phyloP scores from a whole-genome alignment of 306 rosid species.

The Cajanus cajan region DNA sequence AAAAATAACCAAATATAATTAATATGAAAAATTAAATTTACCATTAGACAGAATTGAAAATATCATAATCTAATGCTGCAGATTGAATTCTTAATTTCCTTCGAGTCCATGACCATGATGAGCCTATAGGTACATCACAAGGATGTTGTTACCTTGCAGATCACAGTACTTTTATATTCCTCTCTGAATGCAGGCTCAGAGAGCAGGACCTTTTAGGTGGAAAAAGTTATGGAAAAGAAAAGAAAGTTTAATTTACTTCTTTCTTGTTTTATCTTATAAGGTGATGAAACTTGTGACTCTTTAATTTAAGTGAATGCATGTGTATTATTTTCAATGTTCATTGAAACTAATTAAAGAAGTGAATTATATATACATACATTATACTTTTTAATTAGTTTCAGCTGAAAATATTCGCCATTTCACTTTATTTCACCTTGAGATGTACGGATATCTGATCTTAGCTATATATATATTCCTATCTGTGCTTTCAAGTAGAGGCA shows the following conservation, averaged over 20 bases:
- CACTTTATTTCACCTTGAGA: neutral
- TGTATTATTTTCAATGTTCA: neutral
- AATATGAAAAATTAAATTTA: neutral
- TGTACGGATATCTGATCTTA: neutral
- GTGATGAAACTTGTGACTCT: neutral
- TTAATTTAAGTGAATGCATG: neutral
- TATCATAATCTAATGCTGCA: neutral
- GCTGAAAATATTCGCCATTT: neutral
- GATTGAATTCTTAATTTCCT: neutral
- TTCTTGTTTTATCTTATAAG: neutral
- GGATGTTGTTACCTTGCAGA: neutral
- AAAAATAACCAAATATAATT: neutral
- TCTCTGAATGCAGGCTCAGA: neutral
- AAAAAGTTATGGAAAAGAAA: neutral
- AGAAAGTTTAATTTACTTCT: neutral
- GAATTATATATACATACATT: neutral
- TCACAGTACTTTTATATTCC: neutral
- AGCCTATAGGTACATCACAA: neutral
- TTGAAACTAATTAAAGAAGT: neutral
- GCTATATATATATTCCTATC: neutral
- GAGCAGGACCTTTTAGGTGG: slow-evolving; percentile 13
- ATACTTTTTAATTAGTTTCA: neutral
- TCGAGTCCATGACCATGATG: neutral
- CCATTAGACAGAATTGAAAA: neutral
- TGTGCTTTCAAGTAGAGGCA: neutral